These are phyloP conservation scores for Anacardium occidentale DNA, from an alignment of 345 rosid genomes.

Conservation along the genomic window DNA sequence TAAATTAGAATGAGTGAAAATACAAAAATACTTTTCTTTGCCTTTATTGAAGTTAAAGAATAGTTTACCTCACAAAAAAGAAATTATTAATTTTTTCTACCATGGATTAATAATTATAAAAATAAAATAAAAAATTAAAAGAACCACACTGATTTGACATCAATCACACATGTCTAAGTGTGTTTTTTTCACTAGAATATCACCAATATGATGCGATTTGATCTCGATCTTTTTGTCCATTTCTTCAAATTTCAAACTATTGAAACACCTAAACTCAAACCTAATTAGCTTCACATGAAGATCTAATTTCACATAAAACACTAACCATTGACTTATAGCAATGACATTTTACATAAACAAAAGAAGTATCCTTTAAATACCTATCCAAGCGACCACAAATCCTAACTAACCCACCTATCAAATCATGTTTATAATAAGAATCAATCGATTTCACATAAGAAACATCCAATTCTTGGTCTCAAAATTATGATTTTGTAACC, in stretches of 20 bases:
- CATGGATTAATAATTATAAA: too few relatives aligned
- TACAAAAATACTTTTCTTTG: too few relatives aligned
- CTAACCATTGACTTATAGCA: conserved; percentile 57
- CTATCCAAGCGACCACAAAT: conserved; percentile 36
- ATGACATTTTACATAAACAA: conserved; percentile 59
- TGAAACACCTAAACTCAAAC: conserved; percentile 58
- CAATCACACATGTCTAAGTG: too few relatives aligned
- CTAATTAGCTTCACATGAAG: conserved; percentile 59
- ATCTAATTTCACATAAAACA: conserved; percentile 61
- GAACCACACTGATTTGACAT: too few relatives aligned
- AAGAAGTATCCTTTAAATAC: conserved; percentile 39
- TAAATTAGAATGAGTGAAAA: too few relatives aligned
- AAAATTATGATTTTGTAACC: conserved; percentile 36
- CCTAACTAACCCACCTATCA: conserved; percentile 48
- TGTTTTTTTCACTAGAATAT: too few relatives aligned
- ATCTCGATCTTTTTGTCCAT: conserved; percentile 32
- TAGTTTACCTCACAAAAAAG: too few relatives aligned
- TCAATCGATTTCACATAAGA: conserved; percentile 57
- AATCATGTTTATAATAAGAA: conserved; percentile 43
- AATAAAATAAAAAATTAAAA: too few relatives aligned
- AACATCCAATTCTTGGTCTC: conserved; percentile 53
- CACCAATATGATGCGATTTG: too few relatives aligned
- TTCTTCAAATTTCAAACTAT: conserved; percentile 51
- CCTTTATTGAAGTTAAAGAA: too few relatives aligned
- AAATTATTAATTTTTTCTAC: too few relatives aligned